Conservation (phyloP, 495 filamentous ascomycete genomes). For the Podospora australis region DNA sequence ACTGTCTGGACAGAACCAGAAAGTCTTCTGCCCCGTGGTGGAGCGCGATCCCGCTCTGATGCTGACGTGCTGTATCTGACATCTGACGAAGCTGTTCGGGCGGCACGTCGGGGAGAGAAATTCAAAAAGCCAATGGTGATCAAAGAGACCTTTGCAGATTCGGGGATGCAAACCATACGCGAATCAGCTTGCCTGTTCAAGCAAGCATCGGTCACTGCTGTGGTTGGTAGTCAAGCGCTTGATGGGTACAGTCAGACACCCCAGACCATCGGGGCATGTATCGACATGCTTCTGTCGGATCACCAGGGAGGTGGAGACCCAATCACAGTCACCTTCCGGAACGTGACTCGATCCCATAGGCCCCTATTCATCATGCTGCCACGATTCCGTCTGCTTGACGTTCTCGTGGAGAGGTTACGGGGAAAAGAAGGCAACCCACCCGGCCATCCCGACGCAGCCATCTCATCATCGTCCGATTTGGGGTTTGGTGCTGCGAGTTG, state of each 20-base stretch:
- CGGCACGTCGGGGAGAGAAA: neutral
- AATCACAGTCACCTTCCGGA: neutral
- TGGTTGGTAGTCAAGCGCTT: too few species aligned
- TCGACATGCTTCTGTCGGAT: too few species aligned
- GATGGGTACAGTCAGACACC: too few species aligned
- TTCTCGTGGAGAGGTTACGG: neutral
- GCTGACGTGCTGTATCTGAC: neutral
- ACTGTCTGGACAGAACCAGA: neutral
- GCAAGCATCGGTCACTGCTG: neutral
- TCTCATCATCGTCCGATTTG: too few species aligned
- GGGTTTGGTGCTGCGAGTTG: too few species aligned
- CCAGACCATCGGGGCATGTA: too few species aligned
- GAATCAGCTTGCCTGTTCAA: neutral
- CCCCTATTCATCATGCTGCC: neutral
- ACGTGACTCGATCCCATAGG: neutral
- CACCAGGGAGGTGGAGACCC: too few species aligned
- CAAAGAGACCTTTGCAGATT: neutral
- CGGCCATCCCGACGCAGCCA: too few species aligned
- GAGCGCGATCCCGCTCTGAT: neutral
- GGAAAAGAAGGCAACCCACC: too few species aligned
- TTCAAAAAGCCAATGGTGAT: neutral
- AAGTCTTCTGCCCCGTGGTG: neutral
- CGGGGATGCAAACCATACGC: neutral
- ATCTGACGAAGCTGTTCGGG: neutral
- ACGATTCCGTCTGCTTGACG: constrained; percentile 1